Evolutionary conservation across 2,329 filamentous ascomycete species (phyloP), one percentile per base, ranked within the genome.

Genomic region (Lachnellula willkommii): DNA sequence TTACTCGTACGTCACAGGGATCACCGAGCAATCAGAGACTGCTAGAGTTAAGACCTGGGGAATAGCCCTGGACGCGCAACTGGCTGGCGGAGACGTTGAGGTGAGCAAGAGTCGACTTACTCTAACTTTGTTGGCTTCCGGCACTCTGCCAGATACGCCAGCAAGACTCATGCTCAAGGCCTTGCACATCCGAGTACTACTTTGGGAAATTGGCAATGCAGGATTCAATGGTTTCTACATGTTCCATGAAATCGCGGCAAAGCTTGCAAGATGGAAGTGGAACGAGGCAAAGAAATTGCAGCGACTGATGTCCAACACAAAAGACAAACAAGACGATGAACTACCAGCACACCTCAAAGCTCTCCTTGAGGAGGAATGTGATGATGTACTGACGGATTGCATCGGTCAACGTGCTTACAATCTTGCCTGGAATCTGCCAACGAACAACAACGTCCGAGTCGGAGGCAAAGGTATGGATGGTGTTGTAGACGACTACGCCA

Each of bases 1-100:
- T 9, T 96, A 94, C 69, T 87, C 91, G 55, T 79, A 84, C 68
- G 74, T 95, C 40, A 93, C 89, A 2, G 90, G 90, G 0, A 82
- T 88, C 48, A 93, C 87, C 1, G 84, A 88, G 63, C 90, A 96
- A 56, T 87, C 95, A 70, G 93, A 96, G 70, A 83, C 81, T 51
- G 92, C 90, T 6, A 83, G 93, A 28, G 81, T 95, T 66, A 94
- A 95, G 73, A 90, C 91, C 0, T 97, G 93, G 93, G 82, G 87
- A 36, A 96, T 96, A 66, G 92, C 92, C 14, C 81, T 96, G 53
- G 93, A 97, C 71, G 91, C 93, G 26, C 93, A 96, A 70, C 79
- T 97, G 20, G 90, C 90, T 9, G 93, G 93, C 43, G 92, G 93
- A 14, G 93, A 96, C 71, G 82, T 87, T 8, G 89, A 95, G 70